Evolutionary conservation across 768 basidiomycete genomes (phyloP).

Genomic region (Lactifluus subvellereus): DNA sequence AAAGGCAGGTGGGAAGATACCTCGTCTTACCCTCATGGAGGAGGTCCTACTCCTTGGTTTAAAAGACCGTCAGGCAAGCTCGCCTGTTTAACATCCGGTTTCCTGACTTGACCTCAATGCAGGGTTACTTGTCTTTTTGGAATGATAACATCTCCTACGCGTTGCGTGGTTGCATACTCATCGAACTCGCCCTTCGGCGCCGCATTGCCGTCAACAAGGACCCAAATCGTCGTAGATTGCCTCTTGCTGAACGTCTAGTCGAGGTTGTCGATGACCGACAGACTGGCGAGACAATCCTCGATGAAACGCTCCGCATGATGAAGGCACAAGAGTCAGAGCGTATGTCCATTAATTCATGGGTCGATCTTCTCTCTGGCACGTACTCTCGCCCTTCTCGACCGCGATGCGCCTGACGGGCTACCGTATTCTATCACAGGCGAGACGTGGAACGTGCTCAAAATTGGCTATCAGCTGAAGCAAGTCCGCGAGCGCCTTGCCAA

Average conservation of each 20-base stretch:
- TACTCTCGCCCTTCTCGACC: conserved; percentile 20
- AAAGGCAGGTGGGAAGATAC: conserved; percentile 66
- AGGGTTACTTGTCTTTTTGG: conserved; percentile 98
- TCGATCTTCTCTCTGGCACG: conserved; percentile 90
- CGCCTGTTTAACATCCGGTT: neutral
- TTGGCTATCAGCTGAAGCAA: conserved; percentile 97
- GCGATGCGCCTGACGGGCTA: neutral
- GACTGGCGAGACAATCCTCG: conserved; percentile 94
- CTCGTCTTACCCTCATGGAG: conserved; percentile 91
- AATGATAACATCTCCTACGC: conserved; percentile 99
- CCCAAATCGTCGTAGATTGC: conserved; percentile 64
- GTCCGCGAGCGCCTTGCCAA: conserved; percentile 97
- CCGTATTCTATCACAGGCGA: conserved; percentile 54
- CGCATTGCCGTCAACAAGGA: conserved; percentile 90
- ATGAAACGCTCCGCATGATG: conserved; percentile 96
- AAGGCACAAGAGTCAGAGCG: conserved; percentile 69
- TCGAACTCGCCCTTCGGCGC: conserved; percentile 92
- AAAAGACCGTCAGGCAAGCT: conserved; percentile 88
- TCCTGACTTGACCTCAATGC: conserved; percentile 15
- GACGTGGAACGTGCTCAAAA: conserved; percentile 99
- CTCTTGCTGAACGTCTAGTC: conserved; percentile 75
- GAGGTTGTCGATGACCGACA: conserved; percentile 89
- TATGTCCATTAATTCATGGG: conserved; percentile 85
- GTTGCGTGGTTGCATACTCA: conserved; percentile 94
- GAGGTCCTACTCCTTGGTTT: conserved; percentile 90